Base-by-base conservation (phyloP, 345 rosid genomes). In the Sisymbrium altissimum region DNA sequence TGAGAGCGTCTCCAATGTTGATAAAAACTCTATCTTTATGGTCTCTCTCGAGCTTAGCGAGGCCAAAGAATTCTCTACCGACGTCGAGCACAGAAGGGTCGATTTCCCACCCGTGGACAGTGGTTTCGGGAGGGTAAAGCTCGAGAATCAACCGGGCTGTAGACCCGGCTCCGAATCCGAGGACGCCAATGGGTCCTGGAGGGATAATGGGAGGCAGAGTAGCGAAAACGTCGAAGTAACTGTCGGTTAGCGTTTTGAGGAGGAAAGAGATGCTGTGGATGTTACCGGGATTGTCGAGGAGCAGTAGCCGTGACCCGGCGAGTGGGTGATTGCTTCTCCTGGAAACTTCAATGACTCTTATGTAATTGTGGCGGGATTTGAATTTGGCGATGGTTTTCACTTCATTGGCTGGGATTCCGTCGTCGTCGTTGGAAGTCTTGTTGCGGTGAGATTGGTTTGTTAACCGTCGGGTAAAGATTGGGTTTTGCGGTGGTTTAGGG, bases 141-240 rank as follows among this genome's bases (percentile, higher is more conserved):
- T 88, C 93, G 3, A 94, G 87, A 21, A 94, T 64, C 52, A 94
- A 52, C 15, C 88, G 84, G 4, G 96, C 96, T 0, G 93, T 66
- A 5, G 97, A 84, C 25, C 97, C 96, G 14, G 96, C 98, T 8
- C 97, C 97, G 73, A 94, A 87, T 2, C 91, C 97, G 46, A 93
- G 88, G 69, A 93, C 44, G n/a, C 85, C 98, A 14, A 93, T 59
- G 3, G 96, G 91, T 49, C 96, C 91, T 2, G 87, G 83, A 3
- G 95, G 93, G n/a, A 88, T 45, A 38, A 85, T 78, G 1, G 90
- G 93, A 18, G 98, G 93, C 43, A 93, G 53, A 27, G 95, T 86
- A 14, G 97, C 95, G 78, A 85, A 93, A 56, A 88, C 90, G 74
- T 94, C 96, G 82, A 84, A 92, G 80, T 91, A 91, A n/a, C 97